Evolutionary conservation across 2,329 filamentous ascomycete species (phyloP), one percentile per base, ranked within the genome.

Genomic region (Scytalidium sp.): DNA sequence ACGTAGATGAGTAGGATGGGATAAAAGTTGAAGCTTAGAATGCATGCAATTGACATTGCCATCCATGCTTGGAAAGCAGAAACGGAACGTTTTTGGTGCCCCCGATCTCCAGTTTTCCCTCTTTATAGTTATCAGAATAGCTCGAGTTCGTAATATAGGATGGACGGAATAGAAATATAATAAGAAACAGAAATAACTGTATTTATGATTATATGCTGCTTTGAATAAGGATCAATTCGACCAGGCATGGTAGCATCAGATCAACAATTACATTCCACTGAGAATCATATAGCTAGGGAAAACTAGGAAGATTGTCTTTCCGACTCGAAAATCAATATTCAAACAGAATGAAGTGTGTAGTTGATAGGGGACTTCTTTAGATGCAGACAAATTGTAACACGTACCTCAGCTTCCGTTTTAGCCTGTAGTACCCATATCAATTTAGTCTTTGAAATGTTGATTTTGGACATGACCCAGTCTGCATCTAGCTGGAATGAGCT

Each of bases 21-120:
- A 93, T n/a, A 97, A 76, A 1, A 97, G 70, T 79, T 96, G 92
- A 41, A 97, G 75, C 65, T 99, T 97, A 45, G 90, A 96, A 68
- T 97, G 94, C 91, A 97, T 96, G 60, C 79, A 84, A 20, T 84
- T 86, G 5, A 82, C 70, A 43, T 80, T 74, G 2, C 83, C 80
- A 39, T 82, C 75, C 88, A 97, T 93, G 80, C 53, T 79, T 15
- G 93, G 93, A 63, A 97, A 96, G 64, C 89, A 91, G 49, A 85
- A 85, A 19, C 80, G 80, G 49, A 95, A 75, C 45, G 78, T 71
- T n/a, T 60, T 56, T 17, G 79, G 79, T 9, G 72, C 73, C 51
- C 78, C 80, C 22, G 63, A 66, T 25, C 66, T 69, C 65, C 81
- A 80, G 20, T 70, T 66, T 36, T 70, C 61, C 68, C 78, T 78